Conservation (phyloP, 2,329 filamentous ascomycete species). For the Venturia effusa region DNA sequence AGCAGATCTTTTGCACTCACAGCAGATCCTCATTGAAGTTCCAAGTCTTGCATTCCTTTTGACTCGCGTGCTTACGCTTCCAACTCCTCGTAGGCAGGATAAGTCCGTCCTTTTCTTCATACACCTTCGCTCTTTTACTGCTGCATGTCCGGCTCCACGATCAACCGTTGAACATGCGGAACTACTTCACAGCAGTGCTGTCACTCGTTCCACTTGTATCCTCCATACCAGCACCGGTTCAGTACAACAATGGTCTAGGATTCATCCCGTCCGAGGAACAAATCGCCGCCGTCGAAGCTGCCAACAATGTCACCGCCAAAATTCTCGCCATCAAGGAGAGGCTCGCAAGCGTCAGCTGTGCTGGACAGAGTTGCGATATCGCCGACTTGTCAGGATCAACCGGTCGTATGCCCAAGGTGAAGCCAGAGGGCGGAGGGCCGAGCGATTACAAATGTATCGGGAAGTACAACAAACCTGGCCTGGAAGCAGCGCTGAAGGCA, state of each 20-base stretch:
- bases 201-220: background rate
- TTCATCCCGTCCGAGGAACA: background rate
- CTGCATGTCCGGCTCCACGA: background rate
- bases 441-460: conserved; percentile 1
- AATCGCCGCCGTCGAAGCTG: conserved; percentile 4
- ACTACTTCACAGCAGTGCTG: background rate
- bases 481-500: background rate
- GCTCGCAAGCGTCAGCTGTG: background rate
- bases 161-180: background rate
- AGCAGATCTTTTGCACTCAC: background rate
- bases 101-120: background rate
- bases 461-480: conserved; percentile 4
- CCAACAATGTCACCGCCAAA: conserved; percentile 1
- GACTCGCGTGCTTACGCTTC: background rate
- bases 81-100: background rate
- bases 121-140: background rate
- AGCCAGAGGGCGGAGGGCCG: background rate
- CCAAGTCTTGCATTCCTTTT: background rate
- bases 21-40: background rate
- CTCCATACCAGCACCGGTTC: background rate
- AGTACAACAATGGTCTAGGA: background rate
- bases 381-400: conserved; percentile 7
- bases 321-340: background rate
- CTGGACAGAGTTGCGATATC: conserved; percentile 1
- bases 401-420: background rate